Evolutionary conservation across 768 basidiomycete genomes (phyloP), one percentile per base, ranked within the genome.

Genomic region (Pleurotus ostreatus): DNA sequence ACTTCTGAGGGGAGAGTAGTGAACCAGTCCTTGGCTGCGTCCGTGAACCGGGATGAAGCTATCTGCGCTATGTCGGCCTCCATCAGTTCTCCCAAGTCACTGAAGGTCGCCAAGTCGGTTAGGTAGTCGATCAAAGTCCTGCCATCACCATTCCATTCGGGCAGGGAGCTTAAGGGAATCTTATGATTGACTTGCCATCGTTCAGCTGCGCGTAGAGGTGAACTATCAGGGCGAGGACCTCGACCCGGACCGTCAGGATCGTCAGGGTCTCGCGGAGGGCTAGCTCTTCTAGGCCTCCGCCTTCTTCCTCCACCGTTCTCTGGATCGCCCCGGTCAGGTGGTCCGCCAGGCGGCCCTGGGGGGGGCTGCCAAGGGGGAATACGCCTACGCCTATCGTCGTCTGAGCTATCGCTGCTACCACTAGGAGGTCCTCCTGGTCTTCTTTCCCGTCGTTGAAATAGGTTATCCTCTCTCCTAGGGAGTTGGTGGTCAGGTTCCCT

Each of bases 141-240:
- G n/a, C 20, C 43, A n/a, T 53, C 25, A 15, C 57, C 57, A 41
- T 57, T 26, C 57, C 57, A 57, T 3, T 5, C 9, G 3, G 57
- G 57, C 13, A 57, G 25, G 5, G n/a, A 8, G 11, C 47, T 25
- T 20, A 25, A 11, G 34, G 46, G 6, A 5, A 57, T 9, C n/a
- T 45, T 57, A 15, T 23, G 22, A 44, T 57, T 57, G 22, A 57
- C 13, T 30, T 57, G 49, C 56, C 51, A 53, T n/a, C 8, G 30
- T 16, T 53, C 40, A 12, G 15, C 12, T 22, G 30, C 44, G 6
- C 41, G 12, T 12, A 16, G 13, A 20, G 23, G 11, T 16, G 16
- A 13, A 11, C 13, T 12, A 47, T 11, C 13, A 25, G 16, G 13
- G 22, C 13, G 13, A 47, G 23, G 13, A 20, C 12, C 18, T 13